Base-by-base conservation (phyloP, 495 filamentous ascomycete species). In the Glonium stellatum region DNA sequence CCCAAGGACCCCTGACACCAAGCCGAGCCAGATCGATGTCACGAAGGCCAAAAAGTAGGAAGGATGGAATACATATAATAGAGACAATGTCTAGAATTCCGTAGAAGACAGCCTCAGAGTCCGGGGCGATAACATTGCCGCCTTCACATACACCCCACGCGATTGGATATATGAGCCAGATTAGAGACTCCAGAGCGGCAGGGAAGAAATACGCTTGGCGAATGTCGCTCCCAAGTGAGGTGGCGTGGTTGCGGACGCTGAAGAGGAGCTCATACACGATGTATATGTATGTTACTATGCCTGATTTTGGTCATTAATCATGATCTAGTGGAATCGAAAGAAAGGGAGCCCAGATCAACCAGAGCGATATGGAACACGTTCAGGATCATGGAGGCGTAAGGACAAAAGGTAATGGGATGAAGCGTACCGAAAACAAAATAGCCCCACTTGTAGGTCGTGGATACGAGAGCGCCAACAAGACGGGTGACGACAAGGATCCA, bases 131-230 rank as follows among this genome's bases (percentile, higher is more conserved):
- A 57, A 79, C 70, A 67, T 89, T 88, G 4, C 84, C 84, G 34
- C 85, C 86, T 61, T 89, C 87, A 42, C 72, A 76, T 10, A 89
- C 62, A 55, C 84, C 87, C 79, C 81, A 90, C 11, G 78, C 79
- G 57, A 89, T 78, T 5, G 87, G 85, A 69, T 89, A 90, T n/a
- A 88, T 69, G 35, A 85, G 79, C 77, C 69, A 90, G 66, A 77
- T 74, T 59, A 85, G 74, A 25, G 82, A 69, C 5, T 79, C 72
- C 60, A 77, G 78, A 4, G 69, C 71, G 18, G 80, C 78, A 37
- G 80, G 75, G 2, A 75, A 65, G 41, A 80, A 48, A 67, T 84
- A 88, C 4, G 76, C 75, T 23, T 68, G 72, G 12, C 73, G 68
- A 39, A 84, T 69, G 46, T 76, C 75, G 1, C 69, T 55, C 11